phyloP scores from a whole-genome alignment of 257 asterid species.

The Scutellaria galericulata region DNA sequence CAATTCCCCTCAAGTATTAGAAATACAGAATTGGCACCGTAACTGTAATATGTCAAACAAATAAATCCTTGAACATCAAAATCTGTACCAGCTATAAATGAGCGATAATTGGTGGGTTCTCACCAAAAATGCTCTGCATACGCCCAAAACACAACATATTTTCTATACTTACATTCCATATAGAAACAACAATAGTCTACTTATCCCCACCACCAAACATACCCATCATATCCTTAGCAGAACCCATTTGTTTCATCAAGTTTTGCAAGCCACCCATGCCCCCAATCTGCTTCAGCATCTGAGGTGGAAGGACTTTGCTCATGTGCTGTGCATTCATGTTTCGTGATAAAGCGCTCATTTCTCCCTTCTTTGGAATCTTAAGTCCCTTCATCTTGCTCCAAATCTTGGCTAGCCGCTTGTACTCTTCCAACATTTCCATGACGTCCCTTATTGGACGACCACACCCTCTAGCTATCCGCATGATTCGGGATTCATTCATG shows the following conservation, averaged over 20 bases:
- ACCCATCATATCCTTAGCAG: conserved; percentile 90
- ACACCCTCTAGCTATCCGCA: conserved; percentile 87
- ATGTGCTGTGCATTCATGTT: conserved; percentile 93
- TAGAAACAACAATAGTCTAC: conserved; percentile 16
- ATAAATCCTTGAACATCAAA: conserved; percentile 11
- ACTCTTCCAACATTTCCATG: conserved; percentile 94
- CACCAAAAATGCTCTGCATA: background rate
- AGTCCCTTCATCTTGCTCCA: conserved; percentile 99
- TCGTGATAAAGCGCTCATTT: conserved; percentile 79
- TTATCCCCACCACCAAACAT: conserved; percentile 89
- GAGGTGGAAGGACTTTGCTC: conserved; percentile 94
- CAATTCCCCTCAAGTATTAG: background rate
- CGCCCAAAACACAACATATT: background rate
- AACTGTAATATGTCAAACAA: background rate
- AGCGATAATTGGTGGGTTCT: background rate
- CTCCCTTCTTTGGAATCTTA: conserved; percentile 96
- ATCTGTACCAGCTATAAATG: conserved; percentile 17
- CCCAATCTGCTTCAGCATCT: conserved; percentile 92
- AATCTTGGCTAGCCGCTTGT: conserved; percentile 85
- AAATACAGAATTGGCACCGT: too few species aligned
- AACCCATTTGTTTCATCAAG: conserved; percentile 95
- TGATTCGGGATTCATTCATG: conserved; percentile 81
- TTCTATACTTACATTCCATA: conserved; percentile 20
- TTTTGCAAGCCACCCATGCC: conserved; percentile 94
- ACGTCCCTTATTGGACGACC: conserved; percentile 83